Evolutionary conservation across 148 eudicot genomes (phyloP).

Genomic region (Fagopyrum homotropicum): DNA sequence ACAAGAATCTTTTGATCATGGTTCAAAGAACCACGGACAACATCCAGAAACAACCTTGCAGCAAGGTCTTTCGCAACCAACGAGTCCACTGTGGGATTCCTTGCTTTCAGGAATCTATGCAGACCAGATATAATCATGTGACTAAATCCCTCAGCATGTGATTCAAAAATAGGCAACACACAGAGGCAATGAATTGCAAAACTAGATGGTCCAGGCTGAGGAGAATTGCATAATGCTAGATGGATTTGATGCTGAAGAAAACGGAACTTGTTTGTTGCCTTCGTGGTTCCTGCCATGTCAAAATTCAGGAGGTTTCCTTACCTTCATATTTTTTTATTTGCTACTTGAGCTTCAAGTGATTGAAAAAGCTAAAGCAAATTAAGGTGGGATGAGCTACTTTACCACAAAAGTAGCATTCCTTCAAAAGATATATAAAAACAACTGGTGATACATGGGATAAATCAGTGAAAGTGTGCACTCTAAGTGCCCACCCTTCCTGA

Average conservation of each 20-base stretch:
- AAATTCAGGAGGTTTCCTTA: conserved; percentile 4
- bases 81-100: conserved; percentile 35
- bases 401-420: conserved; percentile 74
- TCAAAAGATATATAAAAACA: conserved; percentile 73
- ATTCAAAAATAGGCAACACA: conserved; percentile 63
- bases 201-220: conserved; percentile 74
- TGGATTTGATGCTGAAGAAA: conserved; percentile 75
- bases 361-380: background rate
- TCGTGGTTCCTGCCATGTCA: conserved; percentile 56
- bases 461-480: conserved; percentile 69
- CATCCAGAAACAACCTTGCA: conserved; percentile 55
- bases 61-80: conserved; percentile 48
- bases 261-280: conserved; percentile 81
- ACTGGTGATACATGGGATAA: conserved; percentile 80
- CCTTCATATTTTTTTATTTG: background rate
- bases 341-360: background rate
- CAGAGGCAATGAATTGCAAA: conserved; percentile 71
- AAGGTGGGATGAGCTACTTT: conserved; percentile 17
- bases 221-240: conserved; percentile 50
- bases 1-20: conserved; percentile 56
- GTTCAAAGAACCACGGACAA: conserved; percentile 31
- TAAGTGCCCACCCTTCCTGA: conserved; percentile 36
- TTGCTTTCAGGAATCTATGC: conserved; percentile 48
- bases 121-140: conserved; percentile 74
- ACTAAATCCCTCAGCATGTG: conserved; percentile 71